phyloP scores from a whole-genome alignment of 139 green algal genomes.

The Pseudopediastrum boryanum region DNA sequence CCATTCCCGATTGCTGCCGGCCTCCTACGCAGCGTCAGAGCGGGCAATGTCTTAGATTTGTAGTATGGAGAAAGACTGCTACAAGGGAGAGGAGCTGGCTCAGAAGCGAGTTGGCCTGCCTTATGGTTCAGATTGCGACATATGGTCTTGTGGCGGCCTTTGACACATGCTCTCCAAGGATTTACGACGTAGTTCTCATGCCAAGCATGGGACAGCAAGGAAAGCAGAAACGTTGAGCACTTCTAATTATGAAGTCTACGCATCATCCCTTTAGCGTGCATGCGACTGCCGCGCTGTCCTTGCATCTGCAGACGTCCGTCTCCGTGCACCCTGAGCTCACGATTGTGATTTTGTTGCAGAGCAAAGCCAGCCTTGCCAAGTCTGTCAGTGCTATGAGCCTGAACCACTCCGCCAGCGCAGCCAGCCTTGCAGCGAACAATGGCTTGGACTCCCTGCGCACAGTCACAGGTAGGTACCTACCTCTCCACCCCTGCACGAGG shows the following conservation, averaged over 20 bases:
- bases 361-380: conserved; percentile 10
- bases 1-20: background rate
- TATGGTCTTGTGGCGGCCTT: background rate
- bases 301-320: background rate
- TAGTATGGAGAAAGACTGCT: background rate
- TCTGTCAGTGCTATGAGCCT: conserved; percentile 24
- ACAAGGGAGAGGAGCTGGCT: background rate
- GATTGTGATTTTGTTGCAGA: background rate
- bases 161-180: background rate
- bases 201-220: background rate
- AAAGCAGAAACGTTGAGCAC: background rate
- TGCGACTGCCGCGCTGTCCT: background rate
- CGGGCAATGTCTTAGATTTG: background rate
- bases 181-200: background rate
- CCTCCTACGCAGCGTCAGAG: background rate
- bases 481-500: background rate
- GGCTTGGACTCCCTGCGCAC: conserved; percentile 24
- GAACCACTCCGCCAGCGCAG: background rate
- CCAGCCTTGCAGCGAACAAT: background rate
- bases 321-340: background rate
- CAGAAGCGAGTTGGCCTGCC: background rate
- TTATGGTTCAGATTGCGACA: background rate
- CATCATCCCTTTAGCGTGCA: background rate
- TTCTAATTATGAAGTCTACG: background rate
- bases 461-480: conserved; percentile 26